Evolutionary conservation across 2,329 filamentous ascomycete genomes (phyloP).

Genomic region (Escovopsis weberi): DNA sequence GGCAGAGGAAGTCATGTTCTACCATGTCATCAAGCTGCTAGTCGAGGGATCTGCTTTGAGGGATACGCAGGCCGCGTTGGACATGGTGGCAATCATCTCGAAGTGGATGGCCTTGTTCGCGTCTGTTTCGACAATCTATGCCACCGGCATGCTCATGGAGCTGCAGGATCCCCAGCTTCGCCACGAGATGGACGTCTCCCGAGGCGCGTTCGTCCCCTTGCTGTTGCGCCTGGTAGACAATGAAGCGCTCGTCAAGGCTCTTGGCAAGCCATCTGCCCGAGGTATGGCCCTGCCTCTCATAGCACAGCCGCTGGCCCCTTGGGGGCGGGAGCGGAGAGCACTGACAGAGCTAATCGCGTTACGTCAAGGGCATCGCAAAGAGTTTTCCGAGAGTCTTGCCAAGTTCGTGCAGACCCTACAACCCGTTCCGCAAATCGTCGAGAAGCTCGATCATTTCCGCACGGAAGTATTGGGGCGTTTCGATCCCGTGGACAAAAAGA

Average conservation of each 20-base stretch:
- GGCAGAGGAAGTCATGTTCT: slow-evolving; percentile 82
- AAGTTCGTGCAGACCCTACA: slow-evolving; percentile 45
- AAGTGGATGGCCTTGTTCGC: slow-evolving; percentile 46
- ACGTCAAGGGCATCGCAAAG: slow-evolving; percentile 28
- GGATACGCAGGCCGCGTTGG: slow-evolving; percentile 31
- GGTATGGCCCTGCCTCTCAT: slow-evolving; percentile 21
- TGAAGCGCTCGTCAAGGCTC: slow-evolving; percentile 33
- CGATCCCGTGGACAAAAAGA: slow-evolving; percentile 40
- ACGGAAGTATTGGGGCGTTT: slow-evolving; percentile 39
- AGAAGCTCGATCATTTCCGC: slow-evolving; percentile 42
- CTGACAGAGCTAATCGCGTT: too few species aligned
- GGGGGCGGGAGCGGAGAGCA: too few species aligned
- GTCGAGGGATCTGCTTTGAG: slow-evolving; percentile 37
- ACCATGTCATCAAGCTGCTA: slow-evolving; percentile 81
- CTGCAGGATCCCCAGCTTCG: slow-evolving; percentile 28
- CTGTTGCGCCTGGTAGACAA: slow-evolving; percentile 49
- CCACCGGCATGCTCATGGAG: slow-evolving; percentile 32
- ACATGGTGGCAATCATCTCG: slow-evolving; percentile 34
- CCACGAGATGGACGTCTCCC: slow-evolving; percentile 45
- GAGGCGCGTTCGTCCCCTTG: slow-evolving; percentile 49
- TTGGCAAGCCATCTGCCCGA: slow-evolving; percentile 39
- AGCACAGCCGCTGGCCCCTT: too few species aligned
- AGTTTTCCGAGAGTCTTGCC: slow-evolving; percentile 34
- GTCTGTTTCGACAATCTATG: slow-evolving; percentile 32
- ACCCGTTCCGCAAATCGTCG: slow-evolving; percentile 36